These are phyloP conservation scores for Auxenochlorella pyrenoidosa DNA, from an alignment of 139 green algal genomes.

Conservation along the genomic window DNA sequence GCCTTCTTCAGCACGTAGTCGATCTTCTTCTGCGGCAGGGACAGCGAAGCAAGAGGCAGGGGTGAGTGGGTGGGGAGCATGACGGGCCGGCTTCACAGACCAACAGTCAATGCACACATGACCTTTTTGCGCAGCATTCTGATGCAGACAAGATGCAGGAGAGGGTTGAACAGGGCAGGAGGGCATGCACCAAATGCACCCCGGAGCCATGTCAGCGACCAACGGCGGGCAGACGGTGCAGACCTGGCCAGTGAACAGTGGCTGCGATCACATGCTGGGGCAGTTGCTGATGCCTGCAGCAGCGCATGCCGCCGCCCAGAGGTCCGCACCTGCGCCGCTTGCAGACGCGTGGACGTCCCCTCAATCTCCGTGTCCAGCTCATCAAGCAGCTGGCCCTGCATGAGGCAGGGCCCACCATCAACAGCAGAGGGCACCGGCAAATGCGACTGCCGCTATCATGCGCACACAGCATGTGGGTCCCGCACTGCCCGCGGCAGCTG, in stretches of 20 bases:
- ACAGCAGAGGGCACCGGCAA: not conserved
- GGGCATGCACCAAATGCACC: too few species aligned
- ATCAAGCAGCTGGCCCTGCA: conserved; percentile 68
- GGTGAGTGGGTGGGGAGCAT: not conserved
- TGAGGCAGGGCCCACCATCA: not conserved
- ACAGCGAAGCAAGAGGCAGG: not conserved
- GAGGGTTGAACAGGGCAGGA: too few species aligned
- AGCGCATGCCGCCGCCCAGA: not conserved
- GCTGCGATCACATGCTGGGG: too few species aligned
- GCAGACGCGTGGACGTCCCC: conserved; percentile 70
- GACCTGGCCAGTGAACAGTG: too few species aligned
- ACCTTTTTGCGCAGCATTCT: too few species aligned
- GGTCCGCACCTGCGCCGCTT: conserved; percentile 64
- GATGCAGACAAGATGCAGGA: too few species aligned
- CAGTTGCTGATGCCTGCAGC: not conserved
- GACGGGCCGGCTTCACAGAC: too few species aligned
- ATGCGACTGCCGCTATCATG: not conserved
- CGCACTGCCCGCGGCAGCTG: too few species aligned
- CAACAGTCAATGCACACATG: too few species aligned
- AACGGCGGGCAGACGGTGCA: too few species aligned
- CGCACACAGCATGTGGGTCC: not conserved
- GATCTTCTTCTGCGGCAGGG: conserved; percentile 72
- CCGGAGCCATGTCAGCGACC: too few species aligned
- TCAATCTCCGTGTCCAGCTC: conserved; percentile 84
- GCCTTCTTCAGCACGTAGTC: conserved; percentile 77